Percentiles rank a stretch among this genome's conserved stretches.
Conservation (phyloP, 805 yeast genomes). For the Wickerhamomyces queroliae region DNA sequence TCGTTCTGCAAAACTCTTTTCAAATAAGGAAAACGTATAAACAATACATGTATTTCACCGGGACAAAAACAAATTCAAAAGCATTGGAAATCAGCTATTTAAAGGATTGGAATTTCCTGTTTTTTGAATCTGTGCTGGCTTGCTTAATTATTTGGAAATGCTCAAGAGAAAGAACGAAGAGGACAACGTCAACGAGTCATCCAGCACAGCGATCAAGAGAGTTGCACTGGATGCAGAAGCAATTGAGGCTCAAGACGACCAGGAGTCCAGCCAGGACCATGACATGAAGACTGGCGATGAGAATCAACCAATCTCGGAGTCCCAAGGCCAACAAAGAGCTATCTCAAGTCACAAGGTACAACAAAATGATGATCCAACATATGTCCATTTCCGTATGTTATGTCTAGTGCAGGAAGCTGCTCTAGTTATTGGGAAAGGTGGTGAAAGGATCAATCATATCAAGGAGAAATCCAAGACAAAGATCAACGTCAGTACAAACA, state of each 20-base stretch:
- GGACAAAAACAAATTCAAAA: too few relatives aligned
- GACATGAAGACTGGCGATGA: constrained; percentile 6
- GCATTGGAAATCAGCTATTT: too few relatives aligned
- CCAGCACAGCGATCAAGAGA: constrained; percentile 51
- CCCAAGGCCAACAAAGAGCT: constrained; percentile 1
- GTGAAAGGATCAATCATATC: constrained; percentile 63
- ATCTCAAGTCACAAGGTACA: constrained; percentile 25
- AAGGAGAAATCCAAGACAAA: constrained; percentile 59
- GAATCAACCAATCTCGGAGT: constrained; percentile 1
- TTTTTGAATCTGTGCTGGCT: too few relatives aligned
- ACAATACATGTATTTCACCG: too few relatives aligned
- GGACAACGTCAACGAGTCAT: constrained; percentile 23
- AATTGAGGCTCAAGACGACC: constrained; percentile 24
- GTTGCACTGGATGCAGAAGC: constrained; percentile 63
- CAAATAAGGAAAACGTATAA: too few relatives aligned
- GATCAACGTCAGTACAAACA: constrained; percentile 67
- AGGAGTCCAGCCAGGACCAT: background rate
- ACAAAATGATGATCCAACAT: constrained; percentile 46
- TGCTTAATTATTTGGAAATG: constrained; percentile 4
- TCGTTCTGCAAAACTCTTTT: background rate
- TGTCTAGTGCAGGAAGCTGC: constrained; percentile 75
- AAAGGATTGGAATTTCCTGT: too few relatives aligned
- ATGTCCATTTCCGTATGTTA: constrained; percentile 65
- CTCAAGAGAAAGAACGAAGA: constrained; percentile 64
- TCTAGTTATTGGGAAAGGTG: constrained; percentile 70